Conservation (phyloP, 202 grass and related monocot genomes). For the Alloteropsis angusta region DNA sequence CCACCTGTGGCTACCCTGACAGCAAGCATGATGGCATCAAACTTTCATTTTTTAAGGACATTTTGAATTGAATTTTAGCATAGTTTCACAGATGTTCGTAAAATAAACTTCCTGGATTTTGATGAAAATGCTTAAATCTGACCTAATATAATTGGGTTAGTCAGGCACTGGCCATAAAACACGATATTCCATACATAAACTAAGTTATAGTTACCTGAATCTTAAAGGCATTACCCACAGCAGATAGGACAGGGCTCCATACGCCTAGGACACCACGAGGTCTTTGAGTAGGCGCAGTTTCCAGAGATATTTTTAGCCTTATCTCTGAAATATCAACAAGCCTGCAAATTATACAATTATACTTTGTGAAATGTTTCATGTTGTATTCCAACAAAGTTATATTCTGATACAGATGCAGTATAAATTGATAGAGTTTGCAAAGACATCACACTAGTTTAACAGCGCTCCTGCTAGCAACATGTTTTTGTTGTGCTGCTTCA, state of each 20-base stretch:
- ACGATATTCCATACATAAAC: not conserved
- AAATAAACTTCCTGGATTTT: not conserved
- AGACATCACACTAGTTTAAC: not conserved
- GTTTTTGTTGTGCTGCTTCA: not conserved
- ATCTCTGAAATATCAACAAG: constrained; percentile 95
- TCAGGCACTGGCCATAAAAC: not conserved
- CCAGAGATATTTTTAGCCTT: constrained; percentile 91
- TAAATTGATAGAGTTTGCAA: not conserved
- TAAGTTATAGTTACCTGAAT: constrained; percentile 62
- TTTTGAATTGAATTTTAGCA: not conserved
- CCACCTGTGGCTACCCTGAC: not conserved
- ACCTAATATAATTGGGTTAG: not conserved
- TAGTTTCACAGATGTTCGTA: not conserved
- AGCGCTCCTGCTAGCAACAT: not conserved
- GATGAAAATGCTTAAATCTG: not conserved
- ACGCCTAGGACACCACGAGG: constrained; percentile 85
- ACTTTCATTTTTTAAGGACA: not conserved
- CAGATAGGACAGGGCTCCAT: constrained; percentile 90
- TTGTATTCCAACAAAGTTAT: not conserved
- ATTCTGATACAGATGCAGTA: not conserved
- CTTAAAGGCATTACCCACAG: constrained; percentile 94
- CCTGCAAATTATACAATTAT: constrained; percentile 41
- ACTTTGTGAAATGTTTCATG: not conserved
- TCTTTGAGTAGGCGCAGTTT: constrained; percentile 90
- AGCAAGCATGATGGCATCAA: not conserved